A percentile compares a stretch with the other conserved stretches of the same genome.
These are phyloP conservation scores for Amanita phalloides DNA, from an alignment of 768 basidiomycete species.

Conservation along the genomic window DNA sequence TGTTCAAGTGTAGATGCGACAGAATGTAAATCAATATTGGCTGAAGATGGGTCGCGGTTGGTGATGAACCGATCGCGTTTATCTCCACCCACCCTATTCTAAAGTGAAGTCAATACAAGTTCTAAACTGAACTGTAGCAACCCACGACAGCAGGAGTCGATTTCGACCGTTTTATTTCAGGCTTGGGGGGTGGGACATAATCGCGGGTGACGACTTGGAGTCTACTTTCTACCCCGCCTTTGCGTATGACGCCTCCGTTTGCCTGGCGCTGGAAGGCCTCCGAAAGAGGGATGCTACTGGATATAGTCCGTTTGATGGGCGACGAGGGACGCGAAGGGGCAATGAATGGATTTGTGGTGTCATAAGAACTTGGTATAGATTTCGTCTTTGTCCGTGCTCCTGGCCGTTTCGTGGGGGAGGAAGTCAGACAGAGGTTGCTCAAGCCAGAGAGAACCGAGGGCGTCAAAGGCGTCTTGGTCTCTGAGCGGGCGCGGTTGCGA, in stretches of 20 bases:
- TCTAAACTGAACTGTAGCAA: slow-evolving; percentile 1
- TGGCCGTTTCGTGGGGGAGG: slow-evolving; percentile 18
- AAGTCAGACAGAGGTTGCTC: slow-evolving; percentile 29
- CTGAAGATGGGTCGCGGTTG: slow-evolving; percentile 35
- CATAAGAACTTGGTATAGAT: slow-evolving; percentile 25
- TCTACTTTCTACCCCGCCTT: slow-evolving; percentile 68
- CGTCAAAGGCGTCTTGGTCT: slow-evolving; percentile 39
- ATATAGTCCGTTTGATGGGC: slow-evolving; percentile 52
- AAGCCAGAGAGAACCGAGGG: slow-evolving; percentile 32
- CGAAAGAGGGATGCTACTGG: slow-evolving; percentile 34
- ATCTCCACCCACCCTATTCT: slow-evolving; percentile 35
- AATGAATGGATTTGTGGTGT: slow-evolving; percentile 56
- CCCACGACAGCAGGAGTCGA: slow-evolving; percentile 58
- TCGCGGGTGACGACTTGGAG: slow-evolving; percentile 70
- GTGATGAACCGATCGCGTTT: slow-evolving; percentile 68
- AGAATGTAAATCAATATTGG: slow-evolving; percentile 22
- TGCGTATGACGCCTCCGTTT: slow-evolving; percentile 57
- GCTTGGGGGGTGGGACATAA: slow-evolving; percentile 57
- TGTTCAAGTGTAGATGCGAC: slow-evolving; percentile 59
- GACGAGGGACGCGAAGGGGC: slow-evolving; percentile 45
- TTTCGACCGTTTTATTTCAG: slow-evolving; percentile 59
- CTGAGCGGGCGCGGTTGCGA: slow-evolving; percentile 34
- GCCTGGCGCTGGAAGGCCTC: slow-evolving; percentile 54
- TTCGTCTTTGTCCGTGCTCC: slow-evolving; percentile 18
- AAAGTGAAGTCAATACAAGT: slow-evolving; percentile 8